These are phyloP conservation scores for Russula foetens DNA, from an alignment of 768 basidiomycete genomes.

Conservation along the genomic window DNA sequence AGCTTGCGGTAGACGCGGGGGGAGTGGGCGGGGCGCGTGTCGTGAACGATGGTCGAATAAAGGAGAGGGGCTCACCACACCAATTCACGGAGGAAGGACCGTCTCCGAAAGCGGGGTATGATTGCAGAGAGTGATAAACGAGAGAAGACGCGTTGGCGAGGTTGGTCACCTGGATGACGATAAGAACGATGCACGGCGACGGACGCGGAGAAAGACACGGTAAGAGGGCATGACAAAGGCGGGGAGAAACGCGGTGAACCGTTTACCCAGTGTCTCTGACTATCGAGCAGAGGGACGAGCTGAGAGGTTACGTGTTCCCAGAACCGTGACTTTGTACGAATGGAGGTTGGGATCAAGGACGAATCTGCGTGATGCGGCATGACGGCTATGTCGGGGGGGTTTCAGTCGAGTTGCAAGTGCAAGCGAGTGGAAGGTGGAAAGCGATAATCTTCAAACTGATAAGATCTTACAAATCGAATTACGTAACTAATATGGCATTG, in stretches of 20 bases:
- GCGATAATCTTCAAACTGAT: conserved; percentile 6
- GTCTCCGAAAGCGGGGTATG: conserved; percentile 61
- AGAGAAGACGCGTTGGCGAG: conserved; percentile 77
- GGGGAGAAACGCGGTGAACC: neutral
- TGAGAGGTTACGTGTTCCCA: conserved; percentile 70
- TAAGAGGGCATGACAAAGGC: neutral
- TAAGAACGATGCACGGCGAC: neutral
- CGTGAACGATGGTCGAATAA: neutral
- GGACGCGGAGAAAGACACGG: neutral
- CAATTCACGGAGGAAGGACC: conserved; percentile 73
- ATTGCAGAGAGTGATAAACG: conserved; percentile 68
- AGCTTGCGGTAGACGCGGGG: neutral
- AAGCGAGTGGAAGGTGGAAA: too few species aligned
- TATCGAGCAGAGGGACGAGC: conserved; percentile 52
- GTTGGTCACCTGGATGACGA: conserved; percentile 60
- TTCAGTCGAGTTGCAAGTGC: too few species aligned
- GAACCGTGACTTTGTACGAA: conserved; percentile 68
- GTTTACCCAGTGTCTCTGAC: conserved; percentile 68
- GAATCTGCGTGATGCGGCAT: conserved; percentile 92
- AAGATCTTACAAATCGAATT: conserved; percentile 8
- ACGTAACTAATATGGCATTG: neutral
- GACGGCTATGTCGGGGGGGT: conserved; percentile 1
- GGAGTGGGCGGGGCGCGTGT: neutral
- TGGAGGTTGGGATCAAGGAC: conserved; percentile 58
- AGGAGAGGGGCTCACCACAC: conserved; percentile 61